Evolutionary conservation across 2,329 filamentous ascomycete species (phyloP).

Genomic region (Colletotrichum endophyticum): DNA sequence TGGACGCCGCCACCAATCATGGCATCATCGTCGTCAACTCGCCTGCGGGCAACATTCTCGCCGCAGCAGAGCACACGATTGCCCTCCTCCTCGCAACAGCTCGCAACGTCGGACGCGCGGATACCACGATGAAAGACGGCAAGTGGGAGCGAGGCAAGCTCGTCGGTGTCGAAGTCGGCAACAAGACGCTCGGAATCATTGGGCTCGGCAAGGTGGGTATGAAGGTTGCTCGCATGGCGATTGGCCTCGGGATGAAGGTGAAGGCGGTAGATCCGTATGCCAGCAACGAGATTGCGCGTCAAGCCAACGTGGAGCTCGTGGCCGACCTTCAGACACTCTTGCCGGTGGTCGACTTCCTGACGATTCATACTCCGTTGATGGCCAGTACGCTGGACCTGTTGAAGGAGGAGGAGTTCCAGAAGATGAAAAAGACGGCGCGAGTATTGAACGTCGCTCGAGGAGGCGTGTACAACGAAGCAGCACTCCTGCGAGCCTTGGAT

Average conservation of each 20-base stretch:
- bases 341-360: conserved; percentile 74
- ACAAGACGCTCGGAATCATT: conserved; percentile 78
- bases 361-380: conserved; percentile 81
- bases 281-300: conserved; percentile 71
- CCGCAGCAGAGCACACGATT: conserved; percentile 80
- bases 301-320: conserved; percentile 70
- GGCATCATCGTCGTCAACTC: conserved; percentile 84
- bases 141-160: conserved; percentile 78
- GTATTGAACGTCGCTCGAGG: conserved; percentile 82
- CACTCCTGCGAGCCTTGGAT: conserved; percentile 73
- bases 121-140: conserved; percentile 71
- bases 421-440: conserved; percentile 76
- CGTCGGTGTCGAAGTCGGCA: conserved; percentile 78
- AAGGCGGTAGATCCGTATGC: conserved; percentile 80
- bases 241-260: conserved; percentile 78
- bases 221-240: conserved; percentile 80
- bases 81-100: conserved; percentile 77
- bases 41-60: conserved; percentile 79
- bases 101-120: conserved; percentile 74
- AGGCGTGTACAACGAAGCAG: conserved; percentile 79
- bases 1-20: conserved; percentile 71
- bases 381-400: conserved; percentile 79
- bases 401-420: conserved; percentile 66
- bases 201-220: conserved; percentile 85
- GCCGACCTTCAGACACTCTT: conserved; percentile 64